Evolutionary conservation across 805 yeast species (phyloP).

Genomic region (Myxozyma monticola): DNA sequence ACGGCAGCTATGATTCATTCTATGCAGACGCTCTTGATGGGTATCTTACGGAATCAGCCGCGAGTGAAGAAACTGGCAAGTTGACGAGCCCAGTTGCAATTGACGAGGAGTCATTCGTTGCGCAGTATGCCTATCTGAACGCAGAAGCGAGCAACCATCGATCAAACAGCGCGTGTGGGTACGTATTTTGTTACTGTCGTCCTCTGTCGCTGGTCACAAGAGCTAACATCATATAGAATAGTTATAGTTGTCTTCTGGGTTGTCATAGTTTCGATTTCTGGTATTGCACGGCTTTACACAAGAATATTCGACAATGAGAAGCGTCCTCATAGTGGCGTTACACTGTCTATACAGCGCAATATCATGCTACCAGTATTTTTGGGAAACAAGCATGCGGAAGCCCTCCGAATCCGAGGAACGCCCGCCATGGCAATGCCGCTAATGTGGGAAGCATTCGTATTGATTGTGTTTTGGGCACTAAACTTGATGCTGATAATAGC

Average conservation of each 20-base stretch:
- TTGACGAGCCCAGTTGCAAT: conserved; percentile 1
- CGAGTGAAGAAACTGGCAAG: not conserved
- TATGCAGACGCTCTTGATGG: conserved; percentile 6
- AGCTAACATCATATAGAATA: not conserved
- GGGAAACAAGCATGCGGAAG: conserved; percentile 33
- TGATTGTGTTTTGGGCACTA: conserved; percentile 40
- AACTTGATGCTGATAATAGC: conserved; percentile 36
- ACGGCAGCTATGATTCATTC: conserved; percentile 7
- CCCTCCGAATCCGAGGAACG: conserved; percentile 19
- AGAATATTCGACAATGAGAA: not conserved
- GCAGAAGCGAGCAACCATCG: conserved; percentile 3
- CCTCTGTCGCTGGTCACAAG: no score
- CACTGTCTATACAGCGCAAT: conserved; percentile 7
- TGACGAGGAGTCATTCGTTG: not conserved
- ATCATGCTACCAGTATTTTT: conserved; percentile 36
- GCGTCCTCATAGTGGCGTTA: conserved; percentile 2
- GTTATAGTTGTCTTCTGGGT: conserved; percentile 7
- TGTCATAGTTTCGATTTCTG: conserved; percentile 4
- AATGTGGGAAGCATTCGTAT: conserved; percentile 42
- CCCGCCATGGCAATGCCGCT: conserved; percentile 41
- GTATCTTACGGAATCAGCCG: not conserved
- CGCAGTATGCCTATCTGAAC: conserved; percentile 7
- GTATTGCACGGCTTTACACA: not conserved
- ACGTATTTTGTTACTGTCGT: not conserved
- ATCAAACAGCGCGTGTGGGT: conserved; percentile 10